Base-by-base conservation (phyloP, 2,329 filamentous ascomycete genomes). In the Penicillium sp. region DNA sequence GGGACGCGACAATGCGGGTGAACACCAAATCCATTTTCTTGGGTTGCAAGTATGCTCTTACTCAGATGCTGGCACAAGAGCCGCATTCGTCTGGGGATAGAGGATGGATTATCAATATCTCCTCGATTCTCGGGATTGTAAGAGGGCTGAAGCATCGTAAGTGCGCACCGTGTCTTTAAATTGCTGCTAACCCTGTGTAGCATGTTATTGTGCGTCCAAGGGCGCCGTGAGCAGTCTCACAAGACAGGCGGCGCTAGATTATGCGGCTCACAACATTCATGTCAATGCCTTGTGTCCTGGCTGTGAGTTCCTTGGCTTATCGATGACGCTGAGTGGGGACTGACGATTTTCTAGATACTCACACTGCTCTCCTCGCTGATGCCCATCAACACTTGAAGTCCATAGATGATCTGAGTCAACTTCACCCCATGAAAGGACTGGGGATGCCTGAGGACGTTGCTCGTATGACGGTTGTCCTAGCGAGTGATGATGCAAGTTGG, bases 201-300 rank as follows among this genome's bases (percentile, higher is more conserved):
- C 60, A 2, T 72, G 72, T 0, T 83, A 83, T 48, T 69, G 71
- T 10, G 73, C 80, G 0, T 78, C 75, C 0, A 83, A 83, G 56
- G 79, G 77, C 5, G 80, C 77, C 0, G 79, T 83, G 0, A 68
- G 75, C 3, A 79, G 77, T 16, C 55, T 83, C 5, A 84, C 81
- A 0, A 73, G 75, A 32, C 68, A 75, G 9, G 71, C 80, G 0
- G 80, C 80, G 0, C 55, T 79, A 34, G 81, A 84, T 40, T 82
- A 80, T 57, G 80, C 77, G 0, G 62, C 64, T 1, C 63, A 77
- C 10, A 67, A 73, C 0, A 81, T 84, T 31, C 81, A 83, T 55
- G 75, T 77, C 34, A 83, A 83, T 59, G 79, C 79, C 0, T 72
- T 83, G 5, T 81, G 79, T 49, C 81, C 82, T 4, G 82, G 81